Percentiles rank a stretch among this genome's conserved stretches.
Evolutionary conservation across 2,329 filamentous ascomycete species (phyloP).

Genomic region (Ampelomyces quisqualis): DNA sequence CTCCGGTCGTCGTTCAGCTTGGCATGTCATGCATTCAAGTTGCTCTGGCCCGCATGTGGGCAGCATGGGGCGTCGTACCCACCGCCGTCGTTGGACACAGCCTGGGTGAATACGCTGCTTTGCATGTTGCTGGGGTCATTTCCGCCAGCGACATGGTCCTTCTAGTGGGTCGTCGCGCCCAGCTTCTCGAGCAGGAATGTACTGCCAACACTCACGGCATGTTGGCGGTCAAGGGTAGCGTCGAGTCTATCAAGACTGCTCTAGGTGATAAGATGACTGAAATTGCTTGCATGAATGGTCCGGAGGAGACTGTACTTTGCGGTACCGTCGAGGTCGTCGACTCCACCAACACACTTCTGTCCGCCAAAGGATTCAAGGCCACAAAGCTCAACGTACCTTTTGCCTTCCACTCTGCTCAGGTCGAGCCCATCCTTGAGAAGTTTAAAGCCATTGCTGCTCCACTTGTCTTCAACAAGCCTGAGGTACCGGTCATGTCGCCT

Average conservation of each 20-base stretch:
- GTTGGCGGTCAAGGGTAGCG: constrained; percentile 59
- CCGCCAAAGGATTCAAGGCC: constrained; percentile 58
- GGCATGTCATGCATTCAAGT: constrained; percentile 57
- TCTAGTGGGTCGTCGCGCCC: constrained; percentile 68
- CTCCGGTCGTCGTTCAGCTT: constrained; percentile 55
- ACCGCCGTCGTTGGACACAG: constrained; percentile 58
- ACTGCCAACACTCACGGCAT: constrained; percentile 66
- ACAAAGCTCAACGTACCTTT: constrained; percentile 66
- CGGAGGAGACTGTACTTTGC: constrained; percentile 72
- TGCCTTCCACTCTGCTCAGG: constrained; percentile 66
- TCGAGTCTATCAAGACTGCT: constrained; percentile 55
- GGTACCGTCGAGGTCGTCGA: constrained; percentile 62
- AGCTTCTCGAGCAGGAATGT: constrained; percentile 65
- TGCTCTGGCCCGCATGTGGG: constrained; percentile 56
- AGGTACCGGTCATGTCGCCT: constrained; percentile 67
- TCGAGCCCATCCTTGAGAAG: constrained; percentile 62
- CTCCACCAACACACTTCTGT: constrained; percentile 53
- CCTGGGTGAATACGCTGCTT: constrained; percentile 72
- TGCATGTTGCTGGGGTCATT: constrained; percentile 69
- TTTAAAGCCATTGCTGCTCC: constrained; percentile 58
- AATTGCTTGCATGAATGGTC: constrained; percentile 74
- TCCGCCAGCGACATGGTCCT: constrained; percentile 71
- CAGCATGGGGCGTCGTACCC: constrained; percentile 56
- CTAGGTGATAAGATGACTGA: constrained; percentile 54
- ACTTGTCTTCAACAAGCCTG: constrained; percentile 60